Conservation (phyloP, 2,329 filamentous ascomycete species). For the Onygenales sp. region DNA sequence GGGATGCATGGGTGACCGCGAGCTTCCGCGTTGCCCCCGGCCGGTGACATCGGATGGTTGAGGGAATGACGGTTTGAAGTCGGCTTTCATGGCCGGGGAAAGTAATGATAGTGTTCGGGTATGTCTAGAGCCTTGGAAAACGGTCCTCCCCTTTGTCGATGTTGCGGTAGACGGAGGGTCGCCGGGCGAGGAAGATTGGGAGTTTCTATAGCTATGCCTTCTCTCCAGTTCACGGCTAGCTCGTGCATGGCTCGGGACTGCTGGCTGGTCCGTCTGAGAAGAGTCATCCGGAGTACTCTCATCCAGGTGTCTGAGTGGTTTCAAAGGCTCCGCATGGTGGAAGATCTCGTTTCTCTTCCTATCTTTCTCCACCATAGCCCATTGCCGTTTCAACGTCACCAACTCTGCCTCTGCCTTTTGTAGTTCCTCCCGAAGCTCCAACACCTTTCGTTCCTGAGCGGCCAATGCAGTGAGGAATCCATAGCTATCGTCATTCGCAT, state of each 20-base stretch:
- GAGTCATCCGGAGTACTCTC: conserved; percentile 7
- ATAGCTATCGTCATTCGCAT: conserved; percentile 42
- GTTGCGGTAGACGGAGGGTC: conserved; percentile 19
- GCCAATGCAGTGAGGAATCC: conserved; percentile 83
- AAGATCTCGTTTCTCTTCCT: conserved; percentile 63
- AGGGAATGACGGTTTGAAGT: conserved; percentile 12
- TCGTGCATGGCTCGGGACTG: conserved; percentile 19
- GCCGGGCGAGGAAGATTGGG: conserved; percentile 35
- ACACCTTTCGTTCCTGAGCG: conserved; percentile 77
- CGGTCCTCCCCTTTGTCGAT: conserved; percentile 42
- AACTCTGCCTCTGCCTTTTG: conserved; percentile 70
- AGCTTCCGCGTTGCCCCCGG: conserved; percentile 9
- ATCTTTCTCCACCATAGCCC: conserved; percentile 64
- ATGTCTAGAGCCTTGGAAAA: conserved; percentile 57
- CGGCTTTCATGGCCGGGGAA: conserved; percentile 44
- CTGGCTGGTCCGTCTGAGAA: conserved; percentile 14
- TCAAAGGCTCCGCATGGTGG: conserved; percentile 49
- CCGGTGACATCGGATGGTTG: conserved; percentile 12
- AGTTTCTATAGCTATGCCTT: conserved; percentile 55
- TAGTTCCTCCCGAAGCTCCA: conserved; percentile 89
- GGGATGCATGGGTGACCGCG: conserved; percentile 26
- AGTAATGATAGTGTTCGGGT: conserved; percentile 68
- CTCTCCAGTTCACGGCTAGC: conserved; percentile 58
- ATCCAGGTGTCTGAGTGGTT: conserved; percentile 40
- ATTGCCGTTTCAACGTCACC: conserved; percentile 68